Evolutionary conservation across 2,329 filamentous ascomycete genomes (phyloP).

Genomic region (Dothistroma septosporum): DNA sequence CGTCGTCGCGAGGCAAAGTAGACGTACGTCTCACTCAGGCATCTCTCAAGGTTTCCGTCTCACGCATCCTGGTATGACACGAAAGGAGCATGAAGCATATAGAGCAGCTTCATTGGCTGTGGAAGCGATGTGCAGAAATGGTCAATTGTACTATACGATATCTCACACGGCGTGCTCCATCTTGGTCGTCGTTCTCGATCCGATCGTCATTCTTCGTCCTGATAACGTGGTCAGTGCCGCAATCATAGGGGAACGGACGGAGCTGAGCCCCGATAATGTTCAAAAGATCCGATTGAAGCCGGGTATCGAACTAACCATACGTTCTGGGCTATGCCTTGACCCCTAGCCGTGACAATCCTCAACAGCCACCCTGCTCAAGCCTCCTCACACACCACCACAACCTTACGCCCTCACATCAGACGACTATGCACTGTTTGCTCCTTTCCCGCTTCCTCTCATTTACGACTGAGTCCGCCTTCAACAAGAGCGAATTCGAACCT

Average conservation of each 20-base stretch:
- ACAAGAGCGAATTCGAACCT: neutral
- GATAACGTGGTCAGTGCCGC: no score
- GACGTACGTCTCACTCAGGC: neutral
- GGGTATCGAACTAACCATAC: no score
- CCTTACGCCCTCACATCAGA: neutral
- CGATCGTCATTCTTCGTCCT: no score
- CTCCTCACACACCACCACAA: no score
- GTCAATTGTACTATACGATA: neutral
- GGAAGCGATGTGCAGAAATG: neutral
- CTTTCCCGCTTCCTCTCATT: neutral
- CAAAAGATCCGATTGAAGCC: no score
- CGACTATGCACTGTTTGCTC: neutral
- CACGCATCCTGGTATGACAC: neutral
- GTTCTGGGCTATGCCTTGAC: no score
- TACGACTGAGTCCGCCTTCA: neutral
- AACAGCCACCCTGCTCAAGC: no score
- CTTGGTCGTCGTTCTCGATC: no score
- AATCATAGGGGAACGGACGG: no score
- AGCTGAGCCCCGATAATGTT: no score
- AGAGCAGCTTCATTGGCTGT: neutral
- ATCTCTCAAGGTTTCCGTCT: neutral
- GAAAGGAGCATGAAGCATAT: neutral
- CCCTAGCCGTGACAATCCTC: no score
- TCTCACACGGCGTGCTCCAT: neutral
- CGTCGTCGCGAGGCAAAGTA: neutral